Evolutionary conservation across 768 basidiomycete genomes (phyloP), one percentile per base, ranked within the genome.

Genomic region (Suillus clintonianus): DNA sequence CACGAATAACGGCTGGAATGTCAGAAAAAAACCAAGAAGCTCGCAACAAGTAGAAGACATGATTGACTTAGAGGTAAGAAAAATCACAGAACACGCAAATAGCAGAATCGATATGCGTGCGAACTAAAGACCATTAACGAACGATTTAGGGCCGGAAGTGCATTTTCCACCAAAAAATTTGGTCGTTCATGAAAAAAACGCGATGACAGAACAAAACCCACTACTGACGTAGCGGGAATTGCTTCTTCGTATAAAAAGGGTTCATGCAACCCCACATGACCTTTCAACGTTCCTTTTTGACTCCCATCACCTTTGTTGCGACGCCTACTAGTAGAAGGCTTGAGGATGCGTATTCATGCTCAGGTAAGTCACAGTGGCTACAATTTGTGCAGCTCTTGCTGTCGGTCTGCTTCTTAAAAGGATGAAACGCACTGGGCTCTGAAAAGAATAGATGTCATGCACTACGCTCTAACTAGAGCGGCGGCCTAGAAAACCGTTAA

Each of bases 341-440:
- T 50, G 27, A 50, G 15, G 48, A 22, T 14, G 15, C 34, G n/a
- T 47, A 47, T n/a, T n/a, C 22, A n/a, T 36, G 8, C 15, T 39
- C 55, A 39, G 55, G 55, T 55, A 22, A 55, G 54, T 55, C 34
- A 4, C 14, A 36, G 7, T 36, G 19, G 30, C 30, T n/a, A 19
- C 19, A 5, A 54, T 34, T 51, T 51, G 50, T 51, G 19, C 27
- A 4, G 15, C 27, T 17, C 15, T 9, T 30, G 48, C 24, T 51
- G 27, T 32, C 7, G 48, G 15, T 30, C 48, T 30, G 19, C 14
- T 42, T 17, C 32, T 41, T 27, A 34, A 50, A 65, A 51, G 85
- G 85, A 86, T 80, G 84, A 85, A 83, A 78, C 78, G 85, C 84
- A 85, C 84, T 86, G 85, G 84, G 84, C 85, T 86, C 84, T 85